These are phyloP conservation scores for Mikania micrantha DNA, from an alignment of 129 eudicot species.

Conservation along the genomic window DNA sequence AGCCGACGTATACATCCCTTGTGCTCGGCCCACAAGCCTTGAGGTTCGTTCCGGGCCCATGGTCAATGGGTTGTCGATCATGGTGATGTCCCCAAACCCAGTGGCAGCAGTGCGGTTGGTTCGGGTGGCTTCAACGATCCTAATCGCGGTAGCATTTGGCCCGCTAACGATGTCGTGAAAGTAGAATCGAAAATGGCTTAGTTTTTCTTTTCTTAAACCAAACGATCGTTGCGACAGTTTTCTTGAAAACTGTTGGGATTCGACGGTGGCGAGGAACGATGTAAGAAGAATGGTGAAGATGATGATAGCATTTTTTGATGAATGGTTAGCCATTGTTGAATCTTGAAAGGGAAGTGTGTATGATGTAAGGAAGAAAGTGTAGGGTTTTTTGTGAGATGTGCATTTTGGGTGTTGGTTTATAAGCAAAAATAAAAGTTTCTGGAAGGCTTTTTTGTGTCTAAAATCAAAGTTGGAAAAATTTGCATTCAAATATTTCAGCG, in stretches of 20 bases:
- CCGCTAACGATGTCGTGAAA: slow-evolving; percentile 47
- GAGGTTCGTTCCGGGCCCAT: slow-evolving; percentile 37
- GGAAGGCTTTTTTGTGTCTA: neutral
- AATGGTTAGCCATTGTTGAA: slow-evolving; percentile 10
- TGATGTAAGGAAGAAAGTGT: neutral
- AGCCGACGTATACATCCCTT: slow-evolving; percentile 45
- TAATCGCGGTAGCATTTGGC: slow-evolving; percentile 21
- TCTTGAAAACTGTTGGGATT: slow-evolving; percentile 27
- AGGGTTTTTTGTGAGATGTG: slow-evolving; percentile 9
- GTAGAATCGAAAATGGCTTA: slow-evolving; percentile 43
- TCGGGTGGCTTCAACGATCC: slow-evolving; percentile 27
- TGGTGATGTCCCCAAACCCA: slow-evolving; percentile 29
- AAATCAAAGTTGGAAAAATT: slow-evolving; percentile 3
- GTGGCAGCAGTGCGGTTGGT: slow-evolving; percentile 33
- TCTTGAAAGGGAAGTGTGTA: neutral
- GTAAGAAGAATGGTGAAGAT: neutral
- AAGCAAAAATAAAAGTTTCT: neutral
- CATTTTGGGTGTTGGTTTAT: slow-evolving; percentile 10
- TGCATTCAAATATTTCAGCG: slow-evolving; percentile 8
- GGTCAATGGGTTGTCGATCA: slow-evolving; percentile 51
- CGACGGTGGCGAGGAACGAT: slow-evolving; percentile 1
- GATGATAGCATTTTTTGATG: neutral
- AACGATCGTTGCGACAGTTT: slow-evolving; percentile 19
- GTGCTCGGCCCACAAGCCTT: slow-evolving; percentile 40
- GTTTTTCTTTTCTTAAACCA: slow-evolving; percentile 30